phyloP scores from a whole-genome alignment of 2,329 filamentous ascomycete genomes.

The Pseudocercospora pini-densiflorae region DNA sequence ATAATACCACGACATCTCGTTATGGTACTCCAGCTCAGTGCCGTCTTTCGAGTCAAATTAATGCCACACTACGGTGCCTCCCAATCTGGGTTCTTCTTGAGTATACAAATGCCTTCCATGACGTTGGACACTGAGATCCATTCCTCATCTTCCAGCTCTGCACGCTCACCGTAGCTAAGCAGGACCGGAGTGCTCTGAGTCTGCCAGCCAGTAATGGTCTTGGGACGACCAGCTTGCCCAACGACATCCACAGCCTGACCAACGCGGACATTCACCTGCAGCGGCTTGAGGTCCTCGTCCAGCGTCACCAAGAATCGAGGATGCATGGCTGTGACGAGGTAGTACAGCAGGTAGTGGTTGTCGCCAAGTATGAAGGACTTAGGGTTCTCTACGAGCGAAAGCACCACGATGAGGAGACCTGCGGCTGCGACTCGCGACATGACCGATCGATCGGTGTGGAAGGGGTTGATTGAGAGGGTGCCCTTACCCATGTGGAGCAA shows the following conservation, averaged over 20 bases:
- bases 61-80: neutral
- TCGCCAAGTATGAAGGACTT: conserved; percentile 79
- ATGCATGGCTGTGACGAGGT: conserved; percentile 94
- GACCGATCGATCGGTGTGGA: conserved; percentile 97
- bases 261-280: conserved; percentile 94
- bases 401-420: conserved; percentile 84
- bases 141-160: conserved; percentile 96
- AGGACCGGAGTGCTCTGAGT: conserved; percentile 99
- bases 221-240: conserved; percentile 92
- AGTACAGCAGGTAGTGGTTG: conserved; percentile 94
- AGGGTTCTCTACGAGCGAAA: conserved; percentile 87
- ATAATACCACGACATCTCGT: no score
- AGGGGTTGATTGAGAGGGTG: conserved; percentile 93
- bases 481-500: conserved; percentile 99
- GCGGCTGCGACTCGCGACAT: conserved; percentile 89
- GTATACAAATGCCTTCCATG: conserved; percentile 91
- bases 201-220: conserved; percentile 99
- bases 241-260: conserved; percentile 98
- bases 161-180: conserved; percentile 90
- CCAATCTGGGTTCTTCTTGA: conserved; percentile 70
- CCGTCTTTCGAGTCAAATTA: neutral
- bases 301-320: conserved; percentile 95
- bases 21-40: no score
- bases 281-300: conserved; percentile 89
- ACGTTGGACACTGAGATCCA: conserved; percentile 91